A percentile compares a stretch with the other conserved stretches of the same genome.
Evolutionary conservation across 1,139 yeast genomes (phyloP).

Genomic region (Geotrichum siamense): DNA sequence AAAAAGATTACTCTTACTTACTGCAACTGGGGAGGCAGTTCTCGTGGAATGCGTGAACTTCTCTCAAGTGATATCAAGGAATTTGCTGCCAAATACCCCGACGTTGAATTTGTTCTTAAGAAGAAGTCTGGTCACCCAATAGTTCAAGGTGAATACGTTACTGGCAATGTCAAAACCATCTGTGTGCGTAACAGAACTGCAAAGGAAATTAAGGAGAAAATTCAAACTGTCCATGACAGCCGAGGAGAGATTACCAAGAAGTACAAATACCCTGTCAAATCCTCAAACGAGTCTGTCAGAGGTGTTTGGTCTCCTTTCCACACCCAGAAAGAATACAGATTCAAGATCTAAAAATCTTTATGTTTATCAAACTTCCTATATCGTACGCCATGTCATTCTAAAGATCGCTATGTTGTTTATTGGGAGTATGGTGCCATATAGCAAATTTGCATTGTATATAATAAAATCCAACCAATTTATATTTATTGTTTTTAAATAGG

Average conservation of each 20-base stretch:
- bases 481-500: no score
- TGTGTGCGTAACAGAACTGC: constrained; percentile 57
- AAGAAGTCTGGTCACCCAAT: constrained; percentile 79
- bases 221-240: constrained; percentile 48
- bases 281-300: constrained; percentile 77
- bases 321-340: constrained; percentile 58
- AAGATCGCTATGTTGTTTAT: no score
- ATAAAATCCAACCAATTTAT: no score
- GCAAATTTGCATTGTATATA: constrained; percentile 6
- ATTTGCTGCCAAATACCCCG: constrained; percentile 54
- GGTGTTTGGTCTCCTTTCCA: constrained; percentile 98
- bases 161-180: constrained; percentile 44
- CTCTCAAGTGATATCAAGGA: constrained; percentile 49
- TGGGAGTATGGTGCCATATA: not conserved
- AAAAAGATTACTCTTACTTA: constrained; percentile 63
- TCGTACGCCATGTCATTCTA: no score
- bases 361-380: not conserved
- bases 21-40: constrained; percentile 95
- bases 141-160: constrained; percentile 57
- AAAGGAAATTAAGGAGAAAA: constrained; percentile 47
- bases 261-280: constrained; percentile 67
- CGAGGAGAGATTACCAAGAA: constrained; percentile 50
- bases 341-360: constrained; percentile 44
- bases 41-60: constrained; percentile 71
- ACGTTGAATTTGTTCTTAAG: constrained; percentile 62